A percentile compares a stretch with the other conserved stretches of the same genome.
phyloP scores from a whole-genome alignment of 1,284 basidiomycete genomes.

The Singerocomus inundabilis region DNA sequence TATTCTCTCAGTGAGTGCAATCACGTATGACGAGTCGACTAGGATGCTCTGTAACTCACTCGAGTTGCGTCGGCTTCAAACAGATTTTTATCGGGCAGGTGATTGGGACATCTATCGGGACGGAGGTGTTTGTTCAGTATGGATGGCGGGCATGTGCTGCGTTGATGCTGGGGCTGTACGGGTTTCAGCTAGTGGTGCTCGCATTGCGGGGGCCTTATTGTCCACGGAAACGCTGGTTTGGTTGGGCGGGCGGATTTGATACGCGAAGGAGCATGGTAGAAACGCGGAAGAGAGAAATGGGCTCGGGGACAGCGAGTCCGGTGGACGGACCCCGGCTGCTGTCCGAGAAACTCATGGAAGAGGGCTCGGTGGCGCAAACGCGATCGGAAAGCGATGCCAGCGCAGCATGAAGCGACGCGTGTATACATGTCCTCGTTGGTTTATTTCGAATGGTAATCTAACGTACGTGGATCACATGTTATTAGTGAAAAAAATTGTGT shows the following conservation, averaged over 20 bases:
- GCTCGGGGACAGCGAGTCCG: neutral
- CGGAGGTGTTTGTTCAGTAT: constrained; percentile 53
- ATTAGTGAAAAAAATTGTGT: too few species aligned
- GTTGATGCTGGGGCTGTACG: constrained; percentile 51
- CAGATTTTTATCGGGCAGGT: constrained; percentile 62
- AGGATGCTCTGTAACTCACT: too few species aligned
- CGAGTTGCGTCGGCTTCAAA: too few species aligned
- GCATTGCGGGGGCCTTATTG: constrained; percentile 56
- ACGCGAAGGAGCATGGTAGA: constrained; percentile 32
- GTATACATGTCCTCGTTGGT: too few species aligned
- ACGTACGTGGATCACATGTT: neutral
- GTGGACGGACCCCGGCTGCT: neutral
- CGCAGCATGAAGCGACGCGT: too few species aligned
- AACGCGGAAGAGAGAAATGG: neutral
- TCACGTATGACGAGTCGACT: too few species aligned
- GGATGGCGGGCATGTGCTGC: constrained; percentile 61
- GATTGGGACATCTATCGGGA: constrained; percentile 64
- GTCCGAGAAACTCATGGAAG: constrained; percentile 13
- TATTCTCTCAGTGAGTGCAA: constrained; percentile 50
- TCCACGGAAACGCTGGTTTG: constrained; percentile 52
- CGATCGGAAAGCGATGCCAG: neutral
- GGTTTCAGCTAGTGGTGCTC: constrained; percentile 44
- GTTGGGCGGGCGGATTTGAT: constrained; percentile 51
- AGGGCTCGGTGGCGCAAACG: neutral
- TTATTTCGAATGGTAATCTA: too few species aligned